Evolutionary conservation across 768 basidiomycete species (phyloP).

Genomic region (Lentinula sp.): DNA sequence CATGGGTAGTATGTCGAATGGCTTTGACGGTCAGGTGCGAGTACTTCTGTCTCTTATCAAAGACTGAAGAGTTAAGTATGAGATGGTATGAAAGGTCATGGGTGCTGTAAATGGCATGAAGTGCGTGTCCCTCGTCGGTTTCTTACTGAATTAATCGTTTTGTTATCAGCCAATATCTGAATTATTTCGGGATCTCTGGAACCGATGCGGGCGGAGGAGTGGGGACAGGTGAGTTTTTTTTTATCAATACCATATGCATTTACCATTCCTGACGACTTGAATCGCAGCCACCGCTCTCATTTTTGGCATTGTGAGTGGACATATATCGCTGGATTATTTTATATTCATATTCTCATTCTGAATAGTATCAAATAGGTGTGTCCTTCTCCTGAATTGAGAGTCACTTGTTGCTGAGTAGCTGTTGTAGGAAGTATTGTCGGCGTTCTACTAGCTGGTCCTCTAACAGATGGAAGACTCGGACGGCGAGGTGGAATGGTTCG

Average conservation of each 20-base stretch:
- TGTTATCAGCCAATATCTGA: slow-evolving; percentile 29
- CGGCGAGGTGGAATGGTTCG: slow-evolving; percentile 39
- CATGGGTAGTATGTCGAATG: slow-evolving; percentile 40
- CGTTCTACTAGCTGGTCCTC: slow-evolving; percentile 33
- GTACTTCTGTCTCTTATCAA: neutral
- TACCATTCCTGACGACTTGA: neutral
- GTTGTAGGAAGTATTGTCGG: slow-evolving; percentile 27
- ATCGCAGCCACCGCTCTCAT: slow-evolving; percentile 29
- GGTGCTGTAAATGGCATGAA: slow-evolving; percentile 42
- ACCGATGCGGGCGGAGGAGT: slow-evolving; percentile 35
- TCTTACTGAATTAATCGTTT: neutral
- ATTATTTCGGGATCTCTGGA: slow-evolving; percentile 33
- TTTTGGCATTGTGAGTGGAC: slow-evolving; percentile 33
- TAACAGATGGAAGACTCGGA: slow-evolving; percentile 31
- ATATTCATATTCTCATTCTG: neutral
- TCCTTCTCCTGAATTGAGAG: neutral
- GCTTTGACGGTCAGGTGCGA: slow-evolving; percentile 39
- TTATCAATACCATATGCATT: neutral
- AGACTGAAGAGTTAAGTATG: neutral
- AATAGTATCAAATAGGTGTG: slow-evolving; percentile 35
- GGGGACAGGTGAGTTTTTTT: slow-evolving; percentile 19
- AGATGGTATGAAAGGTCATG: slow-evolving; percentile 27
- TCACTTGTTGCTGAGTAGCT: neutral
- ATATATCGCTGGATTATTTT: neutral
- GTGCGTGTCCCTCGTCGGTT: slow-evolving; percentile 17